Evolutionary conservation across 441 rosid species (phyloP).

Genomic region (Breynia disticha): DNA sequence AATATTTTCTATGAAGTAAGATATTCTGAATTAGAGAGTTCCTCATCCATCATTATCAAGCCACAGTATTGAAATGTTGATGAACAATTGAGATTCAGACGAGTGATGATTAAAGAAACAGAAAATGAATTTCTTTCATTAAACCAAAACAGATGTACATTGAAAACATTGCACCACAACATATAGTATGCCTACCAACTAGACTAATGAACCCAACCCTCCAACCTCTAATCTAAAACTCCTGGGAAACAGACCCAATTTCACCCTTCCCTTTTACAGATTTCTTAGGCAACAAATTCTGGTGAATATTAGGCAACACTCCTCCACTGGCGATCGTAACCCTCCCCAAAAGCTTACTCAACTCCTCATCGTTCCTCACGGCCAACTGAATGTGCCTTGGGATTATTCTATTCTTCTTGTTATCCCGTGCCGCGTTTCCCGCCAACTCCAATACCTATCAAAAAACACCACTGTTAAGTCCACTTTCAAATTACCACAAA

Average conservation of each 20-base stretch:
- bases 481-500: background rate
- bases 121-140: too few relatives aligned
- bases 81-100: too few relatives aligned
- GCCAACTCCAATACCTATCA: constrained; percentile 50
- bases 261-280: constrained; percentile 33
- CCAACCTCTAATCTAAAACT: constrained; percentile 34
- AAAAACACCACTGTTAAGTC: too few relatives aligned
- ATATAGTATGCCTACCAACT: too few relatives aligned
- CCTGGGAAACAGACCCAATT: constrained; percentile 43
- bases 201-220: too few relatives aligned
- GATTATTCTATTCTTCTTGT: constrained; percentile 47
- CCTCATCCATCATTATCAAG: too few relatives aligned
- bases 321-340: constrained; percentile 58
- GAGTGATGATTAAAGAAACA: too few relatives aligned
- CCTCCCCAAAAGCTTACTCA: constrained; percentile 44
- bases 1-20: too few relatives aligned
- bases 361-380: constrained; percentile 46
- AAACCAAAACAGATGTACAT: too few relatives aligned
- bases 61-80: too few relatives aligned
- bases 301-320: constrained; percentile 48
- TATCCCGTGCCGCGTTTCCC: constrained; percentile 54
- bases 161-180: too few relatives aligned
- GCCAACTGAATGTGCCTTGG: constrained; percentile 60
- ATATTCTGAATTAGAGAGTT: too few relatives aligned
- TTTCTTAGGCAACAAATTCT: constrained; percentile 37